Percentiles rank a stretch among this genome's conserved stretches.
phyloP scores from a whole-genome alignment of 805 yeast genomes.

The Starmerella ratchasimensis region DNA sequence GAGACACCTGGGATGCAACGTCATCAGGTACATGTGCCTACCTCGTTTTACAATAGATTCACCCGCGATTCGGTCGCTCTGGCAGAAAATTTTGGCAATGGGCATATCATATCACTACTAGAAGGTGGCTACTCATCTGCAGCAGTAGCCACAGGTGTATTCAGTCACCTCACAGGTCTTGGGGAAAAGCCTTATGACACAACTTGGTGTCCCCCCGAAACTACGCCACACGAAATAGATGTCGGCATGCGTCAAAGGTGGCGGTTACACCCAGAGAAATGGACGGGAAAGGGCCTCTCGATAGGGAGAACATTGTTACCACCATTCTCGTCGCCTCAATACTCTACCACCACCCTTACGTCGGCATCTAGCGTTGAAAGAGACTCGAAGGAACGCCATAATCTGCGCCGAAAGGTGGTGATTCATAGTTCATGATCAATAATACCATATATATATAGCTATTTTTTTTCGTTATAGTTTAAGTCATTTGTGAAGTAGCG shows the following conservation, averaged over 20 bases:
- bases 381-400: too few relatives aligned
- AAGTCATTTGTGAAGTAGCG: too few relatives aligned
- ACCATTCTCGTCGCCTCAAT: too few relatives aligned
- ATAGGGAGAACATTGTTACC: conserved; percentile 24
- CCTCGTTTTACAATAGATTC: conserved; percentile 58
- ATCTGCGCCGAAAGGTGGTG: conserved; percentile 1
- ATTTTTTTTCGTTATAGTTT: too few relatives aligned
- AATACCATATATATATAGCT: too few relatives aligned
- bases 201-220: conserved; percentile 50
- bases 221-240: conserved; percentile 44
- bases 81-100: conserved; percentile 47
- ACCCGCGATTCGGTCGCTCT: conserved; percentile 59
- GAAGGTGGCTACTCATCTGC: conserved; percentile 85
- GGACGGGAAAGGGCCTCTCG: conserved; percentile 23
- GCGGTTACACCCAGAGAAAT: conserved; percentile 27
- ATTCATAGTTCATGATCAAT: too few relatives aligned
- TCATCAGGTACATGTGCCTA: conserved; percentile 69
- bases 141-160: conserved; percentile 65
- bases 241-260: conserved; percentile 58
- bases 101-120: conserved; percentile 51
- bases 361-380: neutral
- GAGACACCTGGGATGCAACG: conserved; percentile 78
- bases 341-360: neutral
- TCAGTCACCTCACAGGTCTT: conserved; percentile 63
- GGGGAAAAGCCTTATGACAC: conserved; percentile 44